Percentiles rank a stretch among this genome's conserved stretches.
These are phyloP conservation scores for Scleromitrula shiraiana DNA, from an alignment of 2,329 filamentous ascomycete genomes.

Conservation along the genomic window DNA sequence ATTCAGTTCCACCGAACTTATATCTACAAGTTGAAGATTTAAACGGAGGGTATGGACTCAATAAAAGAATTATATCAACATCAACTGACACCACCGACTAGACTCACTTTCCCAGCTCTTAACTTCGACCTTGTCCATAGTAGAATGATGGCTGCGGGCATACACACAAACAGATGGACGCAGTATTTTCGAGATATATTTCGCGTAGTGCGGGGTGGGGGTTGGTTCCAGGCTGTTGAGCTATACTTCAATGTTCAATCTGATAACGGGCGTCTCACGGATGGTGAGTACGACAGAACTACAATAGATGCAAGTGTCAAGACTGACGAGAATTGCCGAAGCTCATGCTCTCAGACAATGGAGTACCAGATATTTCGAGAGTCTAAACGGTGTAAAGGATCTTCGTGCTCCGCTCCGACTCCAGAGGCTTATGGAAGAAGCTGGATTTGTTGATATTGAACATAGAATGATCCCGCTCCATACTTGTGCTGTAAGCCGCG, in stretches of 20 bases:
- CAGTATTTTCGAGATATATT: slow-evolving; percentile 71
- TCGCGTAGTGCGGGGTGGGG: slow-evolving; percentile 61
- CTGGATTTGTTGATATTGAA: slow-evolving; percentile 63
- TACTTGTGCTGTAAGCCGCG: slow-evolving; percentile 45
- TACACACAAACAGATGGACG: slow-evolving; percentile 52
- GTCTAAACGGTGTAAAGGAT: slow-evolving; percentile 57
- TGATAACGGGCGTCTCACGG: slow-evolving; percentile 68
- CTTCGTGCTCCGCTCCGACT: slow-evolving; percentile 56
- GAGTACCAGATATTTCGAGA: slow-evolving; percentile 57
- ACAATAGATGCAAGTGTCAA: not conserved
- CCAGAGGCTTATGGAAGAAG: slow-evolving; percentile 25
- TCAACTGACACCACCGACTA: slow-evolving; percentile 21
- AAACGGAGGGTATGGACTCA: slow-evolving; percentile 47
- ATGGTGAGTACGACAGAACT: slow-evolving; percentile 36
- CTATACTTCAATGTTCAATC: slow-evolving; percentile 81
- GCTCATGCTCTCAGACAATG: slow-evolving; percentile 59
- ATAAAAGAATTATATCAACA: not conserved
- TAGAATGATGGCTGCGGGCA: slow-evolving; percentile 24
- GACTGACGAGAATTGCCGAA: slow-evolving; percentile 24
- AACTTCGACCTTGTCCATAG: slow-evolving; percentile 79
- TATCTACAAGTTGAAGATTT: slow-evolving; percentile 57
- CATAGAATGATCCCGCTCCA: slow-evolving; percentile 57
- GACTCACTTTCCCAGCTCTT: slow-evolving; percentile 60
- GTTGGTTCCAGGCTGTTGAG: slow-evolving; percentile 87
- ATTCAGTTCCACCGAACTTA: slow-evolving; percentile 56